A percentile compares a stretch with the other conserved stretches of the same genome.
Evolutionary conservation across 345 rosid species (phyloP).

Genomic region (Salix suchowensis): DNA sequence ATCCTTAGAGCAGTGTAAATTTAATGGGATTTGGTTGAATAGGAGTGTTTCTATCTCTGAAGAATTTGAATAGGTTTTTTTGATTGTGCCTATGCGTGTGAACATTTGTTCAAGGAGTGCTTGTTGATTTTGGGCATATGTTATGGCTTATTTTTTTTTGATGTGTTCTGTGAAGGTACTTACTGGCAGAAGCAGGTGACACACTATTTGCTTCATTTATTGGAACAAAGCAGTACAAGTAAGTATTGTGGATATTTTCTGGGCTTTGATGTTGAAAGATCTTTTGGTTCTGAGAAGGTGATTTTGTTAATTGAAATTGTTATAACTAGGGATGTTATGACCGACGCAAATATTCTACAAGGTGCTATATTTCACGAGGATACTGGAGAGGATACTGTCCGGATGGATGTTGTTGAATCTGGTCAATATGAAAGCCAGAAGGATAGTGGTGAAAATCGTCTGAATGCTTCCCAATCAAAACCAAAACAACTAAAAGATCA

Average conservation of each 20-base stretch:
- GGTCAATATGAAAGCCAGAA: constrained; percentile 35
- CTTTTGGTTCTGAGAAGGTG: constrained; percentile 2
- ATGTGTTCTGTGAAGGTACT: constrained; percentile 48
- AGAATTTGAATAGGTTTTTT: neutral
- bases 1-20: no score
- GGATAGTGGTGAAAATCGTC: constrained; percentile 41
- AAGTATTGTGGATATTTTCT: constrained; percentile 24
- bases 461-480: constrained; percentile 48
- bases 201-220: constrained; percentile 93
- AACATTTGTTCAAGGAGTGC: neutral
- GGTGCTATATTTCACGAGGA: constrained; percentile 91
- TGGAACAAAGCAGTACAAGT: constrained; percentile 95
- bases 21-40: no score
- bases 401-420: constrained; percentile 40
- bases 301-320: constrained; percentile 5
- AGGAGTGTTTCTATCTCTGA: no score
- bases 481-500: constrained; percentile 47
- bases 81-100: neutral
- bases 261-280: neutral
- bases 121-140: neutral
- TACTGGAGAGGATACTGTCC: constrained; percentile 39
- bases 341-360: constrained; percentile 92
- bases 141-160: neutral
- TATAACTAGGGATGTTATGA: constrained; percentile 71
- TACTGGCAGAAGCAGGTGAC: constrained; percentile 93